A percentile compares a stretch with the other conserved stretches of the same genome.
Evolutionary conservation across 257 asterid genomes (phyloP).

Genomic region (Solanum chiquidenum): DNA sequence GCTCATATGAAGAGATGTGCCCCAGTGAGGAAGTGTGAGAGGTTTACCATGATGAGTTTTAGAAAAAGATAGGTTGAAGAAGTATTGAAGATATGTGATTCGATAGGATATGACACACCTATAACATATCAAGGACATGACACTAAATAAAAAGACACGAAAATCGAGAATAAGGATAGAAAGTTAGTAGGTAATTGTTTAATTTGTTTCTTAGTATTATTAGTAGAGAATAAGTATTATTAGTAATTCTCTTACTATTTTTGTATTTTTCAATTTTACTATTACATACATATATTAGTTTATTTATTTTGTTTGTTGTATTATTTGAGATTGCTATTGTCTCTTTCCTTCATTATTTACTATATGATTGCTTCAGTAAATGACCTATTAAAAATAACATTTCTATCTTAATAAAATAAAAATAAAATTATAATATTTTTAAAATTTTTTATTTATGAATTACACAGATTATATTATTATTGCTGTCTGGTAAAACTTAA

Average conservation of each 20-base stretch:
- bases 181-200: background rate
- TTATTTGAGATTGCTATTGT: background rate
- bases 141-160: background rate
- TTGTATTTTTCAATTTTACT: background rate
- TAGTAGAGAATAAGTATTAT: background rate
- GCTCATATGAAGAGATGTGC: too few species aligned
- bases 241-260: background rate
- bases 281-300: background rate
- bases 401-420: too few species aligned
- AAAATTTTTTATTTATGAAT: too few species aligned
- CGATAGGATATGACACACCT: too few species aligned
- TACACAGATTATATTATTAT: too few species aligned
- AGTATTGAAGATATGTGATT: background rate
- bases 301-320: too few species aligned
- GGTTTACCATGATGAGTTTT: too few species aligned
- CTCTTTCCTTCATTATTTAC: too few species aligned
- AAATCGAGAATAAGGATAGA: background rate
- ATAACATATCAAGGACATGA: background rate
- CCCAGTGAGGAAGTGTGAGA: background rate
- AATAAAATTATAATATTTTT: accelerated
- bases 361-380: too few species aligned
- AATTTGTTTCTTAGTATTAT: background rate
- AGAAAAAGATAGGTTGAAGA: background rate
- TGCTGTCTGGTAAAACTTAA: background rate
- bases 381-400: background rate